Evolutionary conservation across 2,329 filamentous ascomycete species (phyloP).

Genomic region (Aspergillus phoenicis): DNA sequence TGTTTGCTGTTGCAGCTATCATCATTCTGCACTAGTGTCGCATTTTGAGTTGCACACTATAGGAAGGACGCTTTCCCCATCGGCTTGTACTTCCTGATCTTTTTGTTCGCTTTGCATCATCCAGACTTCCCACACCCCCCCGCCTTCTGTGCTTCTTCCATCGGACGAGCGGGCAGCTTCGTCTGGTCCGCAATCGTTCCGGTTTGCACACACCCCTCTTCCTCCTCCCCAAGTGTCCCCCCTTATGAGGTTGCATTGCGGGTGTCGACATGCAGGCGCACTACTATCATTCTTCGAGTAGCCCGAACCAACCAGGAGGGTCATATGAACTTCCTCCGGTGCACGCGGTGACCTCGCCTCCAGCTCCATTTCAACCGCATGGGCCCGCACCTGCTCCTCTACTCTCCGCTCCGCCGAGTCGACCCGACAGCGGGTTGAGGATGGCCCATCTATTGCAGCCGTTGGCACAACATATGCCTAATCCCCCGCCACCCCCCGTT

Average conservation of each 20-base stretch:
- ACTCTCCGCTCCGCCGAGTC: conserved; percentile 42
- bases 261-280: conserved; percentile 36
- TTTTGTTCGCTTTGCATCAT: not conserved
- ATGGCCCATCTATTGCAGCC: conserved; percentile 47
- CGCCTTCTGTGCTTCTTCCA: not conserved
- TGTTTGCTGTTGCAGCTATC: not conserved
- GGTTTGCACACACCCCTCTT: not conserved
- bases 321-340: conserved; percentile 40
- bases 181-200: not conserved
- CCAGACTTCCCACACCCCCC: not conserved
- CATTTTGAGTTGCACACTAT: not conserved
- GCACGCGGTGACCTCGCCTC: conserved; percentile 39
- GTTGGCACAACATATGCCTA: conserved; percentile 30
- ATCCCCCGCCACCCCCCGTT: conserved; percentile 26
- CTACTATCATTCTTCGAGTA: conserved; percentile 34
- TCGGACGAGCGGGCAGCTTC: conserved; percentile 1
- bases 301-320: conserved; percentile 26
- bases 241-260: conserved; percentile 24
- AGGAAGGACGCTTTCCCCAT: conserved; percentile 9
- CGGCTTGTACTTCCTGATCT: conserved; percentile 9
- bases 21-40: conserved; percentile 3
- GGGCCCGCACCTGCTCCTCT: conserved; percentile 28
- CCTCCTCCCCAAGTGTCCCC: not conserved
- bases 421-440: conserved; percentile 43
- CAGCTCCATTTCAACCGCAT: conserved; percentile 31